Conservation (phyloP, 2,329 filamentous ascomycete genomes). For the Ascomycota sp. region DNA sequence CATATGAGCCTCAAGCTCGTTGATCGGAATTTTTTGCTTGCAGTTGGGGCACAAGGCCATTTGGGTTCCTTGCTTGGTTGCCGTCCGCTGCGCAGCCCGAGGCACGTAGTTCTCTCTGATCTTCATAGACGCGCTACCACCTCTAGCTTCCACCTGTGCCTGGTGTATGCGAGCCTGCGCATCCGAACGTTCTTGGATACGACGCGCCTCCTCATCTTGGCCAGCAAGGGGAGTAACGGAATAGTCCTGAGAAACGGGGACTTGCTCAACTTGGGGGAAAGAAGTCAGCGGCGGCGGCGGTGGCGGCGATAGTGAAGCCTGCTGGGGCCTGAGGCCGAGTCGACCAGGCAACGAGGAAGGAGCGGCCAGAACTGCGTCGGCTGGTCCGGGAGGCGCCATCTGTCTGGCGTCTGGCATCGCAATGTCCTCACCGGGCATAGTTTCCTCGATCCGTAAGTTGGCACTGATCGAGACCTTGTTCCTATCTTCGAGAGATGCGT, state of each 20-base stretch:
- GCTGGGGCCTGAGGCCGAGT: neutral
- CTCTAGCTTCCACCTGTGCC: constrained; percentile 58
- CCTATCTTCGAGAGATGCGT: constrained; percentile 85
- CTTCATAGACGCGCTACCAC: constrained; percentile 52
- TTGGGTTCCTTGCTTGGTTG: constrained; percentile 40
- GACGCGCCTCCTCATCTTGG: constrained; percentile 39
- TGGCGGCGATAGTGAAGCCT: neutral
- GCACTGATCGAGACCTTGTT: constrained; percentile 72
- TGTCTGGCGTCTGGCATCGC: constrained; percentile 20
- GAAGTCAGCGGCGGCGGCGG: too few relatives aligned
- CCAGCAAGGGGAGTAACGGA: constrained; percentile 13
- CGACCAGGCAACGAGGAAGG: too few relatives aligned
- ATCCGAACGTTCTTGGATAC: constrained; percentile 42
- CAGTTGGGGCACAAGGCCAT: constrained; percentile 82
- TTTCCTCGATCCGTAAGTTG: constrained; percentile 78
- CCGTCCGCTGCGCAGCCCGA: constrained; percentile 52
- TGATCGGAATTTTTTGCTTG: constrained; percentile 68
- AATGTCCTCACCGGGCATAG: constrained; percentile 57
- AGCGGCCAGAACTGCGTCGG: too few relatives aligned
- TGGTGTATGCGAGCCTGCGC: constrained; percentile 47
- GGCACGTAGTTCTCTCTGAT: constrained; percentile 90
- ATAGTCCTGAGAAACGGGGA: constrained; percentile 14
- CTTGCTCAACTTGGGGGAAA: constrained; percentile 12
- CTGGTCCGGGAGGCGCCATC: neutral
- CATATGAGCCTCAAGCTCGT: constrained; percentile 83